Percentiles rank a stretch among this genome's conserved stretches.
These are phyloP conservation scores for Cystobasidiaceae sp. DNA, from an alignment of 1,284 basidiomycete genomes.

Conservation along the genomic window DNA sequence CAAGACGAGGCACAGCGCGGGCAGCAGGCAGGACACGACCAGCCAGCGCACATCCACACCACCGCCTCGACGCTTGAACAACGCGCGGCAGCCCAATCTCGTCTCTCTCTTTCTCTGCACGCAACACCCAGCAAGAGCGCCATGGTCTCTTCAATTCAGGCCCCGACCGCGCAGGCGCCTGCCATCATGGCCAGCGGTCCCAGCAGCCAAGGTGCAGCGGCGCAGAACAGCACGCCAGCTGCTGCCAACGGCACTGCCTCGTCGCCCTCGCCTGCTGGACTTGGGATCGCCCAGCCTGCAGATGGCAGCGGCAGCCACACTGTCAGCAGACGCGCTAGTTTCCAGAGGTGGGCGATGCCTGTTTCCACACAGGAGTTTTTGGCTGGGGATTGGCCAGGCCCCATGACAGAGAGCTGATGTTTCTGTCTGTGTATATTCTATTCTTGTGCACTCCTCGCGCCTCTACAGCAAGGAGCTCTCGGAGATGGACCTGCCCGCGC, in stretches of 20 bases:
- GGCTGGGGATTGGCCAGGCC: too few relatives aligned
- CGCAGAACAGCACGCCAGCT: not conserved
- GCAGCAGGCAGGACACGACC: too few relatives aligned
- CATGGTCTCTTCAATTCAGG: slow-evolving; percentile 7
- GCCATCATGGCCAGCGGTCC: slow-evolving; percentile 8
- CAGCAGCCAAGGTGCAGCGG: not conserved
- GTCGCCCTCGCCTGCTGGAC: slow-evolving; percentile 1
- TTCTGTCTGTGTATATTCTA: not conserved
- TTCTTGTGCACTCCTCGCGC: not conserved
- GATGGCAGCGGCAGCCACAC: not conserved
- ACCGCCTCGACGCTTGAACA: not conserved
- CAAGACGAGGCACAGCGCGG: too few relatives aligned
- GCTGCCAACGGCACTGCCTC: not conserved
- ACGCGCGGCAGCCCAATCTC: not conserved
- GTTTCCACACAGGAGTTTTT: too few relatives aligned
- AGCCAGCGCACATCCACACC: not conserved
- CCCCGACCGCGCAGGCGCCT: not conserved
- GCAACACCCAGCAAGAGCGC: not conserved
- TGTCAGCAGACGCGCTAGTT: slow-evolving; percentile 22
- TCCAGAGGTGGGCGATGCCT: slow-evolving; percentile 17
- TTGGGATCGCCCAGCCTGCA: slow-evolving; percentile 8
- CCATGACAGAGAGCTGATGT: too few relatives aligned
- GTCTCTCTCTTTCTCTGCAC: not conserved
- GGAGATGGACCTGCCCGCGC: slow-evolving; percentile 37
- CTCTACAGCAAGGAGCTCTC: slow-evolving; percentile 36